Evolutionary conservation across 108 stramenopile genomes (phyloP).

Genomic region (Parietichytrium sp.): DNA sequence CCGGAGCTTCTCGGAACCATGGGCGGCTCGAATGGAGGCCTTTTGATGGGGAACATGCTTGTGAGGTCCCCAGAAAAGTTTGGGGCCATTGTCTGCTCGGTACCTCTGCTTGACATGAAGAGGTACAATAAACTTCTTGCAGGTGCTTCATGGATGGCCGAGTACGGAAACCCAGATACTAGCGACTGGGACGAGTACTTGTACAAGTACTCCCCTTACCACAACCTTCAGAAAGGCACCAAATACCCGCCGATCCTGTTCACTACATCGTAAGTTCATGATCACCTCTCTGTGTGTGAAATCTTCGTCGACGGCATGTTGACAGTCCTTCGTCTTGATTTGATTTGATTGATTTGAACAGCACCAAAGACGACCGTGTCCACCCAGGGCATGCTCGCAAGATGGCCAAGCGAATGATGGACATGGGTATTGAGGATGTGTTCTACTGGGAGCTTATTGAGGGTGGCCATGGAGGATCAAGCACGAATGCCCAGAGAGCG

Average conservation of each 20-base stretch:
- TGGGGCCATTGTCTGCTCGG: slow-evolving; percentile 87
- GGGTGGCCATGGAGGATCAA: slow-evolving; percentile 84
- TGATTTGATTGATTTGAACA: slow-evolving; percentile 77
- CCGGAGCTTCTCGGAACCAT: slow-evolving; percentile 78
- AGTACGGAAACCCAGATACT: slow-evolving; percentile 93
- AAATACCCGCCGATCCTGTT: slow-evolving; percentile 7
- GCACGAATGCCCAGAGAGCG: slow-evolving; percentile 12
- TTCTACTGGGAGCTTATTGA: slow-evolving; percentile 92
- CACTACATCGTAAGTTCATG: slow-evolving; percentile 20
- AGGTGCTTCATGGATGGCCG: slow-evolving; percentile 93
- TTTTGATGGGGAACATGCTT: slow-evolving; percentile 78
- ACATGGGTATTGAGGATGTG: slow-evolving; percentile 68
- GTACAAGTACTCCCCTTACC: slow-evolving; percentile 80
- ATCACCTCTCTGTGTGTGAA: no score
- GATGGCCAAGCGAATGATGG: slow-evolving; percentile 74
- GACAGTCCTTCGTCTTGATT: slow-evolving; percentile 19
- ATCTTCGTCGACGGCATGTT: no score
- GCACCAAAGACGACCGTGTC: slow-evolving; percentile 87
- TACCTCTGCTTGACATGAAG: slow-evolving; percentile 92
- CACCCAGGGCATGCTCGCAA: slow-evolving; percentile 88
- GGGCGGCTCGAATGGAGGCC: slow-evolving; percentile 95
- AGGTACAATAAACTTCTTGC: slow-evolving; percentile 74
- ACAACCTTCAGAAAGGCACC: slow-evolving; percentile 63
- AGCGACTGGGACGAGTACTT: slow-evolving; percentile 76
- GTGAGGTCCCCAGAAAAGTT: slow-evolving; percentile 86